phyloP scores from a whole-genome alignment of 495 filamentous ascomycete genomes.

The Penicillium flavigenum region DNA sequence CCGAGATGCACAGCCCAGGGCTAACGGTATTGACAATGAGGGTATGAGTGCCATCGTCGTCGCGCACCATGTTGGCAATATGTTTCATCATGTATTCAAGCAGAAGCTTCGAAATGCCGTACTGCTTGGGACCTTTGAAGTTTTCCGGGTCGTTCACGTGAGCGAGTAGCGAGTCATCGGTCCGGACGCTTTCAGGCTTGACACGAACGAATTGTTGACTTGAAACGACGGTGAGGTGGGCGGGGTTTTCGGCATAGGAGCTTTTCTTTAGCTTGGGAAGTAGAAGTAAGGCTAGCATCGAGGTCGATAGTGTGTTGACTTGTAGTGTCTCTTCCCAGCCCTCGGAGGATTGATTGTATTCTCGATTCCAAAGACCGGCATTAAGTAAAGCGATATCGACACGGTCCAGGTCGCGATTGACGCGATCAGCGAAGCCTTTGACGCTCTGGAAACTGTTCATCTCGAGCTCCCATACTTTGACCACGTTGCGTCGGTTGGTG shows the following conservation, averaged over 20 bases:
- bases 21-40: slow-evolving; percentile 49
- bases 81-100: slow-evolving; percentile 46
- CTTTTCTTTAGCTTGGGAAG: slow-evolving; percentile 47
- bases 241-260: slow-evolving; percentile 25
- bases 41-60: slow-evolving; percentile 36
- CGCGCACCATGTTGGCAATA: slow-evolving; percentile 33
- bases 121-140: slow-evolving; percentile 41
- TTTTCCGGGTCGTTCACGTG: slow-evolving; percentile 32
- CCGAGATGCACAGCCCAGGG: slow-evolving; percentile 44
- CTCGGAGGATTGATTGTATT: slow-evolving; percentile 37
- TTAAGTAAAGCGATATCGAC: slow-evolving; percentile 49
- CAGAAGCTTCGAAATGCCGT: slow-evolving; percentile 49
- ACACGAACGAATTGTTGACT: slow-evolving; percentile 45
- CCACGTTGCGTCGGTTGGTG: slow-evolving; percentile 40
- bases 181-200: slow-evolving; percentile 34
- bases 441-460: slow-evolving; percentile 53
- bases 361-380: slow-evolving; percentile 43
- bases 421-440: slow-evolving; percentile 44
- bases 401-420: slow-evolving; percentile 35
- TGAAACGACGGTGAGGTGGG: slow-evolving; percentile 42
- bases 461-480: slow-evolving; percentile 56
- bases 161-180: slow-evolving; percentile 32
- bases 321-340: slow-evolving; percentile 57
- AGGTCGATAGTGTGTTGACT: slow-evolving; percentile 60
- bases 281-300: slow-evolving; percentile 54